A percentile compares a stretch with the other conserved stretches of the same genome.
These are phyloP conservation scores for Rhazya stricta DNA, from an alignment of 257 asterid species.

Conservation along the genomic window DNA sequence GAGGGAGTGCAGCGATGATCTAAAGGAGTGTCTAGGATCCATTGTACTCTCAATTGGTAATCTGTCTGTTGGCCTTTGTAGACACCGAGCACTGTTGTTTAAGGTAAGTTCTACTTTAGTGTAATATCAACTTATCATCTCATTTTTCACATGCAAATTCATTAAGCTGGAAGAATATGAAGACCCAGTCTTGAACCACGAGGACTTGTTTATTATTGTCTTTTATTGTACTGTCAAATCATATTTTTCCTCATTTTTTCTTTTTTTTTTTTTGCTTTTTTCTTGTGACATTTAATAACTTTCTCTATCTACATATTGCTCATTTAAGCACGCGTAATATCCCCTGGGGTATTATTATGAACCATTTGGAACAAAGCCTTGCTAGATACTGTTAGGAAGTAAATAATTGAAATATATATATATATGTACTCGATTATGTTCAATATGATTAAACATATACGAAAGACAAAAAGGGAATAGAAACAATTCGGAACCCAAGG, in stretches of 20 bases:
- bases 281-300: not conserved
- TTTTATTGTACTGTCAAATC: not conserved
- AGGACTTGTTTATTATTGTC: not conserved
- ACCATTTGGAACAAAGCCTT: not conserved
- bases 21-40: constrained; percentile 80
- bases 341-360: not conserved
- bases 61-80: constrained; percentile 70
- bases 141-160: not conserved
- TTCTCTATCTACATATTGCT: not conserved
- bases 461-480: not conserved
- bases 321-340: not conserved
- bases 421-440: not conserved
- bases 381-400: not conserved
- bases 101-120: constrained; percentile 43
- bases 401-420: not conserved
- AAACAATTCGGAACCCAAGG: not conserved
- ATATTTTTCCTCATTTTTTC: not conserved
- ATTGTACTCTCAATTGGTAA: constrained; percentile 82
- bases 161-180: not conserved
- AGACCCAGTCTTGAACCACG: not conserved
- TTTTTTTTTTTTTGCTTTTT: not conserved
- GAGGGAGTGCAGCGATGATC: constrained; percentile 75
- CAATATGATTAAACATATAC: not conserved
- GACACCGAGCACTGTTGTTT: constrained; percentile 82
- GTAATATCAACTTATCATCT: not conserved